These are phyloP conservation scores for Eucalyptus erythrocorys DNA, from an alignment of 345 rosid genomes.

Conservation along the genomic window DNA sequence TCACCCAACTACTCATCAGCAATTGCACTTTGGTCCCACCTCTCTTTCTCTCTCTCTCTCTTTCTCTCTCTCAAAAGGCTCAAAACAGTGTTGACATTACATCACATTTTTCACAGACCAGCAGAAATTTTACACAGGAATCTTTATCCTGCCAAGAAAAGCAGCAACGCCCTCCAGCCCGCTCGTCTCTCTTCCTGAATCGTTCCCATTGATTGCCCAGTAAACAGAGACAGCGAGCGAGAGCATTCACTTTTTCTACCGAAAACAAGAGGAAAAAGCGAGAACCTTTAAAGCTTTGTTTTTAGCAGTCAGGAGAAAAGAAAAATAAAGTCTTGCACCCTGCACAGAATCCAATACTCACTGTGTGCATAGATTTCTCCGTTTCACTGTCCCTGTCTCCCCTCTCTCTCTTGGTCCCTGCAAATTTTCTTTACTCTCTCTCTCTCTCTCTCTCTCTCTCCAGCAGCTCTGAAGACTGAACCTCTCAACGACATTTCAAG, in stretches of 20 bases:
- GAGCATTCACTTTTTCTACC: neutral
- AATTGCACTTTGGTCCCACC: neutral
- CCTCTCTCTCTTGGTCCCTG: neutral
- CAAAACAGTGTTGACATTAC: neutral
- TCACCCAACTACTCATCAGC: neutral
- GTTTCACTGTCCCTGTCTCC: neutral
- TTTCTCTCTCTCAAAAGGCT: neutral
- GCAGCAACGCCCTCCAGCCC: neutral
- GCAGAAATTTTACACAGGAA: neutral
- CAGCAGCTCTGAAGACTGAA: neutral
- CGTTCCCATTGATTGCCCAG: neutral
- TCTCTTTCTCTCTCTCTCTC: neutral
- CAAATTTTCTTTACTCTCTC: neutral
- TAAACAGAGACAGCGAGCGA: neutral
- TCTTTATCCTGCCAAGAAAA: neutral
- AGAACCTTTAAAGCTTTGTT: neutral
- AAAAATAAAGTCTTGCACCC: neutral
- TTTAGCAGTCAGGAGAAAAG: neutral
- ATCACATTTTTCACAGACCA: neutral
- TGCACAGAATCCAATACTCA: conserved; percentile 1
- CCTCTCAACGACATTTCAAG: neutral
- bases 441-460: neutral
- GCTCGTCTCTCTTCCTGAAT: neutral
- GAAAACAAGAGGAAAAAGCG: neutral
- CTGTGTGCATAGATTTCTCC: conserved; percentile 2